Percentiles rank a stretch among this genome's conserved stretches.
Evolutionary conservation across 2,329 filamentous ascomycete genomes (phyloP).

Genomic region (Gaeumannomyces tritici): DNA sequence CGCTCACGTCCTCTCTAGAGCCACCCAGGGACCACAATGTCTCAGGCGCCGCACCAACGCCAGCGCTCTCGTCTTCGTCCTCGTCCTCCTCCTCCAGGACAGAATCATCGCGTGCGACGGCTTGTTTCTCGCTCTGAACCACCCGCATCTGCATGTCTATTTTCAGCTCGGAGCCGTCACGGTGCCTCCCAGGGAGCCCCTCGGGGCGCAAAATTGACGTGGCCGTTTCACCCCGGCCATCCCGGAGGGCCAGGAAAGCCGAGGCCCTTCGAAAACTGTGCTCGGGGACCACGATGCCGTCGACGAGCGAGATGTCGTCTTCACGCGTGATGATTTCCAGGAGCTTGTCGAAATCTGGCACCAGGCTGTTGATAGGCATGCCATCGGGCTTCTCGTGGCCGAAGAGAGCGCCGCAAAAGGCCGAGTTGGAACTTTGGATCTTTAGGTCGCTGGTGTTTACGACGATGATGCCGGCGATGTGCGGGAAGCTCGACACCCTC

Average conservation of each 20-base stretch:
- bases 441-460: constrained; percentile 68
- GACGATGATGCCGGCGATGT: constrained; percentile 95
- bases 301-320: constrained; percentile 71
- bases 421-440: constrained; percentile 88
- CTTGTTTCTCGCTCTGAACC: constrained; percentile 74
- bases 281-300: constrained; percentile 95
- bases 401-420: constrained; percentile 88
- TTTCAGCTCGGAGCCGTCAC: constrained; percentile 84
- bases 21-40: constrained; percentile 23
- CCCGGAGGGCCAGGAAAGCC: constrained; percentile 71
- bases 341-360: constrained; percentile 81
- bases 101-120: constrained; percentile 49
- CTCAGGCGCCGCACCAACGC: constrained; percentile 17
- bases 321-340: constrained; percentile 75
- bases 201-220: constrained; percentile 75
- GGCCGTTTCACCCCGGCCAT: constrained; percentile 70
- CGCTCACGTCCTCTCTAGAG: constrained; percentile 28
- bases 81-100: constrained; percentile 50
- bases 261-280: constrained; percentile 89
- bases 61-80: constrained; percentile 17
- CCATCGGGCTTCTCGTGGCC: constrained; percentile 80
- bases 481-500: constrained; percentile 85
- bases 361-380: constrained; percentile 65
- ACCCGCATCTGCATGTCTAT: constrained; percentile 96
- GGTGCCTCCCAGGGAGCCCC: constrained; percentile 75